Conservation (phyloP, 2,329 filamentous ascomycete species). For the Aspergillus sp. region DNA sequence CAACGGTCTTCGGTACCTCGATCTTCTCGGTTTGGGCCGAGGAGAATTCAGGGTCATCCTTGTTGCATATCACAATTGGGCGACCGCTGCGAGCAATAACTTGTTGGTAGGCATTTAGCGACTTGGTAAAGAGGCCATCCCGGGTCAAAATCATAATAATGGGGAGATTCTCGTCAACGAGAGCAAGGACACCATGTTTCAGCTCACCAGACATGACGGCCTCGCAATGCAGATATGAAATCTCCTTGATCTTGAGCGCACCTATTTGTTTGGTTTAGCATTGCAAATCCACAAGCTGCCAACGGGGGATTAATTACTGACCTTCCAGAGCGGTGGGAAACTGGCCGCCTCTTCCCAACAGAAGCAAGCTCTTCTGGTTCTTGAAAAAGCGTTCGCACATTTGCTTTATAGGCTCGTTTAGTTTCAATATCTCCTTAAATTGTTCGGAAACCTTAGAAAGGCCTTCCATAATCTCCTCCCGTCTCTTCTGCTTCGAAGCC, state of each 20-base stretch:
- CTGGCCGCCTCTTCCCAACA: conserved; percentile 92
- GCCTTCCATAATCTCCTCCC: conserved; percentile 95
- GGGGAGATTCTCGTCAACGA: conserved; percentile 96
- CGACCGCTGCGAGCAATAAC: conserved; percentile 94
- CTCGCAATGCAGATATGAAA: conserved; percentile 98
- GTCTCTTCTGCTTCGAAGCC: conserved; percentile 86
- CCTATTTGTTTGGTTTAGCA: conserved; percentile 42
- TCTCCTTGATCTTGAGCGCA: conserved; percentile 99
- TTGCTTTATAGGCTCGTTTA: conserved; percentile 91
- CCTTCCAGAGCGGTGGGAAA: conserved; percentile 93
- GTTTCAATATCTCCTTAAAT: conserved; percentile 86
- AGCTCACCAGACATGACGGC: conserved; percentile 99
- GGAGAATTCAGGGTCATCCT: conserved; percentile 83
- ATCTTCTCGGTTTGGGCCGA: conserved; percentile 90
- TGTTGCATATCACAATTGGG: conserved; percentile 98
- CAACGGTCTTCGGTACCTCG: conserved; percentile 92
- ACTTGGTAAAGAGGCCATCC: conserved; percentile 95
- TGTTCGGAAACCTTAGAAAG: conserved; percentile 83
- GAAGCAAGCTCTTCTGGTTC: conserved; percentile 92
- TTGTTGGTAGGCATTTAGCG: conserved; percentile 99
- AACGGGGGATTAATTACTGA: conserved; percentile 27
- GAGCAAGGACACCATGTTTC: conserved; percentile 95
- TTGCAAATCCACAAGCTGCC: background rate
- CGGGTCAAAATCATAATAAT: conserved; percentile 99
- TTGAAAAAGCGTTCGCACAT: conserved; percentile 91